Evolutionary conservation across 345 rosid species (phyloP).

Genomic region (Barbarea vulgaris): DNA sequence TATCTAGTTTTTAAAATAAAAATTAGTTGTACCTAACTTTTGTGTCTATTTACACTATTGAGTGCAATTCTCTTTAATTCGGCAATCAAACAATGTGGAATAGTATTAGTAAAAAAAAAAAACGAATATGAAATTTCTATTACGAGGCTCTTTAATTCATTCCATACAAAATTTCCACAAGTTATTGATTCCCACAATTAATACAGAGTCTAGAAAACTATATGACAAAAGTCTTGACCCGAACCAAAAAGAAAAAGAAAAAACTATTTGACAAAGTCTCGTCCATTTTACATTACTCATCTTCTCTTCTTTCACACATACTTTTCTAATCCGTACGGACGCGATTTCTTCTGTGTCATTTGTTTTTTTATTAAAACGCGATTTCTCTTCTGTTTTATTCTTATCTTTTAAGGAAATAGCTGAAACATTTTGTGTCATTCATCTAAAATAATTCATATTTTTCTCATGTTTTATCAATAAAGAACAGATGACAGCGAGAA

Average conservation of each 20-base stretch:
- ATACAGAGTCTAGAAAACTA: neutral
- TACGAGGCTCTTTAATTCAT: neutral
- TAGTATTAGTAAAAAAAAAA: neutral
- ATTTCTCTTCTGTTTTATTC: slow-evolving; percentile 15
- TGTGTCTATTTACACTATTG: neutral
- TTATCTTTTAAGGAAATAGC: neutral
- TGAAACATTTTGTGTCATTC: slow-evolving; percentile 7
- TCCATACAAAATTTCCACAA: neutral
- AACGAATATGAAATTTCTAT: neutral
- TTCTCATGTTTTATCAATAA: neutral
- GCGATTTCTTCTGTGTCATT: slow-evolving; percentile 19
- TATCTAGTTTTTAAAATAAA: neutral
- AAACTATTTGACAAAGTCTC: neutral
- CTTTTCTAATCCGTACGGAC: slow-evolving; percentile 29
- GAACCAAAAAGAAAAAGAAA: no score
- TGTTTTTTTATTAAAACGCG: neutral
- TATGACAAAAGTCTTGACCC: neutral
- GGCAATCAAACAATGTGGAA: neutral
- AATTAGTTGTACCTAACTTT: neutral
- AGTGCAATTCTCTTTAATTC: neutral
- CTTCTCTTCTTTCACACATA: slow-evolving; percentile 27
- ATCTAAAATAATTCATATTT: neutral
- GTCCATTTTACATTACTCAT: neutral
- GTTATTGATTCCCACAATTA: neutral
- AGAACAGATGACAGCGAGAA: neutral